Evolutionary conservation across 371 early-diverging fungal genomes (phyloP), one percentile per base, ranked within the genome.

Genomic region (Phascolomyces articulosus): DNA sequence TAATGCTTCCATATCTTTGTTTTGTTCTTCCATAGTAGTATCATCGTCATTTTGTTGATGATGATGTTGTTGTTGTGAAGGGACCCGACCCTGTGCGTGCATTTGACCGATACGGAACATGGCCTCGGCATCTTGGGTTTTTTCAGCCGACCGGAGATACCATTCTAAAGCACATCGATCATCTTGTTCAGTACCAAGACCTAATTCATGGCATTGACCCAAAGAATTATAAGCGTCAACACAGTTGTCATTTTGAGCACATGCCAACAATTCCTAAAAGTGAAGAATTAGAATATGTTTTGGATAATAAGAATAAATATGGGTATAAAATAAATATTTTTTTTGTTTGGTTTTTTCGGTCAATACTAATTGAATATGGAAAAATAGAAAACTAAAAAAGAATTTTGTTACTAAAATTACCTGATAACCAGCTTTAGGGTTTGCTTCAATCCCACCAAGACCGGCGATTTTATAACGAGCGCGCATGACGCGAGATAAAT

Each of bases 191-290:
- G 73, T 78, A 2, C 83, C 83, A 44, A 78, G 61, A 1, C 80
- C 83, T 53, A 75, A 68, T 63, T 79, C 83, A 65, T 79, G 73
- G 55, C 83, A 82, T 38, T 78, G 79, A 0, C 73, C 83, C 38
- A 82, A 57, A 0, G 74, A 69, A 55, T 82, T 82, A 54, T 70
- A 82, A 11, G 70, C 70, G 48, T 63, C 74, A 4, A 75, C 65
- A 26, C 77, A 82, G 21, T 73, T 58, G 1, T 75, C 59, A 16
- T 79, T 68, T 64, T 79, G 68, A 9, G 82, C 82, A 57, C 79
- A 79, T 24, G 71, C 60, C 44, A 78, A 53, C 10, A 82, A 64
- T 57, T 77, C 77, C 79, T 81, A 68, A 34, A 34, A 34, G 11
- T 34, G 34, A 34, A 9, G 34, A 9, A 11, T 34, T n/a, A n/a